These are phyloP conservation scores for Eimeria mitis DNA, from an alignment of 169 alveolate species.

Conservation along the genomic window DNA sequence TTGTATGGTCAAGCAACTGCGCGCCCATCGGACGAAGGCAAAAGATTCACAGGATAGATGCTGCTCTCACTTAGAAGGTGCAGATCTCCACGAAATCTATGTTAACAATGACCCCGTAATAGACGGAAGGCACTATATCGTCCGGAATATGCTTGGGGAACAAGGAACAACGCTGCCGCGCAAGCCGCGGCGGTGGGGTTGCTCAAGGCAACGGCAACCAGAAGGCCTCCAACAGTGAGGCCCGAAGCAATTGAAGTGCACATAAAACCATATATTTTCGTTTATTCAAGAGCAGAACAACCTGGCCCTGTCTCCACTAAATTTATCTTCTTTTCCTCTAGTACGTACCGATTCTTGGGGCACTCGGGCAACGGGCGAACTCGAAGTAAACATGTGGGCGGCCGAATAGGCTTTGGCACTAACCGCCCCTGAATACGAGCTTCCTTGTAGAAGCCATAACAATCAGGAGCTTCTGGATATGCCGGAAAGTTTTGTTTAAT, in stretches of 20 bases:
- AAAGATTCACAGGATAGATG: background rate
- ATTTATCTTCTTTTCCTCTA: background rate
- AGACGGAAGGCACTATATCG: no score
- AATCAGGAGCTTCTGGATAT: background rate
- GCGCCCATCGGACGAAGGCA: background rate
- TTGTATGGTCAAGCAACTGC: background rate
- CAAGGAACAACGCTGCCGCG: background rate
- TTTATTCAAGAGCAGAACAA: background rate
- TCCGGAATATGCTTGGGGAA: background rate
- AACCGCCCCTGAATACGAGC: background rate
- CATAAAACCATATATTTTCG: background rate
- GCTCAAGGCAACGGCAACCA: slow-evolving; percentile 9
- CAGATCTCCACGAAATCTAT: background rate
- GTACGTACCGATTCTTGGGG: background rate
- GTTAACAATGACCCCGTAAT: background rate
- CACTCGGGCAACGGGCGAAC: slow-evolving; percentile 18
- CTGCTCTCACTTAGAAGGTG: background rate
- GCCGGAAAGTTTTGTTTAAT: background rate
- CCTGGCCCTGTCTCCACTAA: background rate
- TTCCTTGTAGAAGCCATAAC: background rate
- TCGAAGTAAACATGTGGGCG: no score
- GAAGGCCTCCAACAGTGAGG: slow-evolving; percentile 13
- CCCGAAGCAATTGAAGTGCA: background rate
- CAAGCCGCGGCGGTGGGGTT: slow-evolving; percentile 28
- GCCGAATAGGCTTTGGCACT: background rate